Percentiles rank a stretch among this genome's conserved stretches.
These are phyloP conservation scores for button mushroom (Agaricus bisporus) DNA, from an alignment of 768 basidiomycete species.

Conservation along the genomic window DNA sequence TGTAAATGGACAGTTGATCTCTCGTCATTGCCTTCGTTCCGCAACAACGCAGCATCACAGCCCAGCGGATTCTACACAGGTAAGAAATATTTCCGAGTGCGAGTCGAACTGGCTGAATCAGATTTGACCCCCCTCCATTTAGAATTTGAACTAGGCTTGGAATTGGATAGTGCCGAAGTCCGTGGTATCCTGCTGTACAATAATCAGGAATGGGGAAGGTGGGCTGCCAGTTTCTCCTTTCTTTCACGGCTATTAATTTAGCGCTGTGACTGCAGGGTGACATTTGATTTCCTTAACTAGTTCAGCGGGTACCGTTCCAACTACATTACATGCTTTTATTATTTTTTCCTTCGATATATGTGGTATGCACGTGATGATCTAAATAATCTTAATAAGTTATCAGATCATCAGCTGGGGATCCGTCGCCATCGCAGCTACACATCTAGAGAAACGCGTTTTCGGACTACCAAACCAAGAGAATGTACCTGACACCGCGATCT, in stretches of 20 bases:
- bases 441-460: not conserved
- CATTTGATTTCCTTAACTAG: conserved; percentile 42
- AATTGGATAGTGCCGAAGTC: conserved; percentile 83
- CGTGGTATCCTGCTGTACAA: conserved; percentile 73
- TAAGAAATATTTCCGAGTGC: conserved; percentile 21
- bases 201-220: conserved; percentile 77
- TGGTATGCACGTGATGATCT: too few relatives aligned
- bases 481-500: not conserved
- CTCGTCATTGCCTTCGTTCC: conserved; percentile 71
- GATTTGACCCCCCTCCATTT: not conserved
- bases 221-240: conserved; percentile 22
- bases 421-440: conserved; percentile 19
- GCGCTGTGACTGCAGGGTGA: conserved; percentile 28
- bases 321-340: not conserved
- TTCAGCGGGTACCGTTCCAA: not conserved
- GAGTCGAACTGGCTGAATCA: not conserved
- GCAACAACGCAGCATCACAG: conserved; percentile 54
- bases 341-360: not conserved
- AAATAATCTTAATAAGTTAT: too few relatives aligned
- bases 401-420: conserved; percentile 10
- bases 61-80: conserved; percentile 75
- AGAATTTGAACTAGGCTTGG: conserved; percentile 84
- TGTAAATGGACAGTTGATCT: conserved; percentile 90
- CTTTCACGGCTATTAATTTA: conserved; percentile 1
- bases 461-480: not conserved